Conservation (phyloP, 2,329 filamentous ascomycete species). For the Claviceps arundinis region DNA sequence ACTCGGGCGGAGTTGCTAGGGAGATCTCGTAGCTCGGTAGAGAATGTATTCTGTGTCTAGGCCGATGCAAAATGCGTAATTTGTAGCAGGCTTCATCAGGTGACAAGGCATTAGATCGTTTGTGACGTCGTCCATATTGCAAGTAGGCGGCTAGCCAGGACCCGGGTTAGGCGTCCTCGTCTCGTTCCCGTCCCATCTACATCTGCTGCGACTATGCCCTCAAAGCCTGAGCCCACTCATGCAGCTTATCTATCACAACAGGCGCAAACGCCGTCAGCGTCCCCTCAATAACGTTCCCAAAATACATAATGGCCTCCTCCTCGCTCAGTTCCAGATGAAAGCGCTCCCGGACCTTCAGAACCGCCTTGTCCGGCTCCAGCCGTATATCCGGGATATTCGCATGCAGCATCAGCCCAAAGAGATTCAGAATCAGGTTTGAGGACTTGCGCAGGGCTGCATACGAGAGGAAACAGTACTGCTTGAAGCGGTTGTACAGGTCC, state of each 20-base stretch:
- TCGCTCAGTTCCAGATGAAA: conserved; percentile 87
- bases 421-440: conserved; percentile 79
- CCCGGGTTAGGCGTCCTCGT: background rate
- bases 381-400: conserved; percentile 94
- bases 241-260: conserved; percentile 86
- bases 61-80: too few relatives aligned
- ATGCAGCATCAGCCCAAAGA: conserved; percentile 95
- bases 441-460: conserved; percentile 85
- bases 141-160: too few relatives aligned
- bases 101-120: too few relatives aligned
- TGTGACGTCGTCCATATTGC: too few relatives aligned
- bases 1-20: too few relatives aligned
- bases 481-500: conserved; percentile 76
- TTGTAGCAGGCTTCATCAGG: too few relatives aligned
- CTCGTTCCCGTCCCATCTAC: background rate
- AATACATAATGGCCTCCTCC: conserved; percentile 78
- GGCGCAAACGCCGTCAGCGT: conserved; percentile 81
- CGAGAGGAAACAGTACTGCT: conserved; percentile 90
- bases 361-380: conserved; percentile 83
- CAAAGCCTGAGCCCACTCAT: conserved; percentile 87
- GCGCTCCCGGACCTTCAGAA: conserved; percentile 86
- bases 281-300: conserved; percentile 83
- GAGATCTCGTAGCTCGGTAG: too few relatives aligned
- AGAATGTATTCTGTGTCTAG: too few relatives aligned
- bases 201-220: conserved; percentile 40